Conservation (phyloP, 192 early-diverging fungal genomes). For the Haplosporangium gracile region DNA sequence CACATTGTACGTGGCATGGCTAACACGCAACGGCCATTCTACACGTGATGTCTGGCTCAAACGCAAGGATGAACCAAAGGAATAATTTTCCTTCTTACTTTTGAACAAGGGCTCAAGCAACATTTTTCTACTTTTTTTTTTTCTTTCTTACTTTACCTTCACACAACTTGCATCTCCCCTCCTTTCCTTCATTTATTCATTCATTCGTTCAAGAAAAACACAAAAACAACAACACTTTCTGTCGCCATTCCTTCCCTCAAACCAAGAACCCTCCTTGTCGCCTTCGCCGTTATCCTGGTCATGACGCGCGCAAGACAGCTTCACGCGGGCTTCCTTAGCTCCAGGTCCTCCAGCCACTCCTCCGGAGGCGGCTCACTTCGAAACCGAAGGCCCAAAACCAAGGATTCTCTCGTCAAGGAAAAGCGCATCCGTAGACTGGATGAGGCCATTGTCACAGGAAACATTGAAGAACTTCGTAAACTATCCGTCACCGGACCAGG, state of each 20-base stretch:
- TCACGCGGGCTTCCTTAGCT: slow-evolving; percentile 18
- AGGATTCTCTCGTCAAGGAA: slow-evolving; percentile 38
- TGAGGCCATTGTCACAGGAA: slow-evolving; percentile 56
- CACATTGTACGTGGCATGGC: neutral
- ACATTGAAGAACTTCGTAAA: slow-evolving; percentile 24
- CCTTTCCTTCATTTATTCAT: neutral
- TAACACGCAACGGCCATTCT: neutral
- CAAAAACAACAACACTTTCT: neutral
- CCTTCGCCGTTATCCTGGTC: slow-evolving; percentile 41
- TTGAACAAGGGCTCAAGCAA: neutral
- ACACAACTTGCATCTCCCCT: neutral
- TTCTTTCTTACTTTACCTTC: neutral
- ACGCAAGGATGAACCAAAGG: no score
- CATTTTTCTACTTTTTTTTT: neutral
- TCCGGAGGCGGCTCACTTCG: slow-evolving; percentile 9
- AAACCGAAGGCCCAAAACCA: slow-evolving; percentile 33
- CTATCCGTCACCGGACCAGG: slow-evolving; percentile 54
- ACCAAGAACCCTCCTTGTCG: slow-evolving; percentile 34
- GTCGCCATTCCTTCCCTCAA: slow-evolving; percentile 54
- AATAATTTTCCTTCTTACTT: neutral
- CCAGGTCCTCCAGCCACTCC: slow-evolving; percentile 9
- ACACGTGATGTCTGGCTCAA: slow-evolving; percentile 3
- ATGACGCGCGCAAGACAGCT: slow-evolving; percentile 50
- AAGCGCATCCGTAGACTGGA: slow-evolving; percentile 58
- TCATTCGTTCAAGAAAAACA: neutral